Evolutionary conservation across 257 asterid species (phyloP).

Genomic region (Scutellaria minor): DNA sequence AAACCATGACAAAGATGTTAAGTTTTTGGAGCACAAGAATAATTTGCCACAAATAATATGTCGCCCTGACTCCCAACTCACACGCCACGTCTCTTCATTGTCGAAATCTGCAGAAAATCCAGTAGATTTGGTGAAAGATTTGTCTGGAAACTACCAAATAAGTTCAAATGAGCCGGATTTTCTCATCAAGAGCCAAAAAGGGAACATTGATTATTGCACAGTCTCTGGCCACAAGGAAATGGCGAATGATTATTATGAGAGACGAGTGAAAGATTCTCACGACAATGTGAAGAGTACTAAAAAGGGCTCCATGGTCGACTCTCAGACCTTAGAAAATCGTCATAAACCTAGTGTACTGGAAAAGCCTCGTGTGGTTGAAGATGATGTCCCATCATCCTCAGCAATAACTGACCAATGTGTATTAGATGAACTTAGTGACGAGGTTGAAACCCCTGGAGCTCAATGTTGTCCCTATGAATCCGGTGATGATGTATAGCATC

Average conservation of each 20-base stretch:
- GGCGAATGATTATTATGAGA: constrained; percentile 10
- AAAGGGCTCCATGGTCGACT: constrained; percentile 33
- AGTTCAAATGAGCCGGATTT: constrained; percentile 38
- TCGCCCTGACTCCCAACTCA: constrained; percentile 40
- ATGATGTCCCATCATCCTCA: no score
- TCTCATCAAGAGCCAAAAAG: constrained; percentile 48
- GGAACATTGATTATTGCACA: constrained; percentile 11
- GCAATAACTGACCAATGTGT: no score
- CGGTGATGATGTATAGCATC: constrained; percentile 52
- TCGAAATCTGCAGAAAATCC: constrained; percentile 37
- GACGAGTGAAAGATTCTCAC: constrained; percentile 8
- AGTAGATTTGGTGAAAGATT: constrained; percentile 34
- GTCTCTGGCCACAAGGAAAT: no score
- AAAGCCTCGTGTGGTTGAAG: constrained; percentile 41
- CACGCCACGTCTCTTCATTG: constrained; percentile 37
- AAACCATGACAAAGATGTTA: constrained; percentile 23
- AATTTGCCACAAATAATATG: constrained; percentile 46
- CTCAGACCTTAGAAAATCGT: constrained; percentile 40
- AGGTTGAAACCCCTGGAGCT: constrained; percentile 43
- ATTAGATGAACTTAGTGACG: constrained; percentile 40
- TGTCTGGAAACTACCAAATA: constrained; percentile 35
- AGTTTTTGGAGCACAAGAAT: constrained; percentile 37
- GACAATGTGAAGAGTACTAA: constrained; percentile 15
- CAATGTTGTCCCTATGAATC: constrained; percentile 49
- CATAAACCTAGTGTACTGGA: constrained; percentile 30